phyloP scores from a whole-genome alignment of 2,329 filamentous ascomycete species.

The Aspergillus pseudoviridinutans region DNA sequence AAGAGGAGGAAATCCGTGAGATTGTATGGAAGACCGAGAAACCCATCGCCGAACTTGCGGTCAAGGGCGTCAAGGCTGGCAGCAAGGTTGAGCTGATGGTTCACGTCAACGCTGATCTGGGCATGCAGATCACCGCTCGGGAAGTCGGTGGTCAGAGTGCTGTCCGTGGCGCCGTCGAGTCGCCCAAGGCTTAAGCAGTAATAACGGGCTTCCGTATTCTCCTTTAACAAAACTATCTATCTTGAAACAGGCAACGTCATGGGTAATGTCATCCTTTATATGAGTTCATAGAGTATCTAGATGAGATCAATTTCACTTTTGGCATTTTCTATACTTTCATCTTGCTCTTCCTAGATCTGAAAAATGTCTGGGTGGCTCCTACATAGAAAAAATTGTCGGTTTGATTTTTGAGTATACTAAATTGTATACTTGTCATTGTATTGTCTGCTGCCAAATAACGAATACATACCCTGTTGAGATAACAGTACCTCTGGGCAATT shows the following conservation, averaged over 20 bases:
- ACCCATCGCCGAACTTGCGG: conserved; percentile 76
- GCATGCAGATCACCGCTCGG: conserved; percentile 73
- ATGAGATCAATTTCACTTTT: background rate
- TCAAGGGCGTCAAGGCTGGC: conserved; percentile 80
- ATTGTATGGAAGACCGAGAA: conserved; percentile 88
- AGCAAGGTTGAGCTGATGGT: conserved; percentile 91
- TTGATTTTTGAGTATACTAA: background rate
- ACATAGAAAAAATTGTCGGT: background rate
- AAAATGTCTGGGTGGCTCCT: too few relatives aligned
- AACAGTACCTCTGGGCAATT: too few relatives aligned
- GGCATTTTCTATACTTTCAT: background rate
- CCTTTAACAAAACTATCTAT: conserved; percentile 6
- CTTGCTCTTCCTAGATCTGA: background rate
- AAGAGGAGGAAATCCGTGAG: conserved; percentile 83
- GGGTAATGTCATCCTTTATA: conserved; percentile 5
- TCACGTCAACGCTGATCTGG: conserved; percentile 76
- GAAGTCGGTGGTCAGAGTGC: conserved; percentile 87
- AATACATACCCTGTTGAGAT: too few relatives aligned
- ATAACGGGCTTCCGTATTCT: background rate
- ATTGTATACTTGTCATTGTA: background rate
- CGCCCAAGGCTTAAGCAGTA: conserved; percentile 28
- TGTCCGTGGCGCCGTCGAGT: conserved; percentile 60
- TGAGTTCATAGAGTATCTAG: conserved; percentile 1
- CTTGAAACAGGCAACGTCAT: background rate
- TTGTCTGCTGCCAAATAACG: background rate